A percentile compares a stretch with the other conserved stretches of the same genome.
Conservation (phyloP, 75 land plant species). For the Pinus taeda region DNA sequence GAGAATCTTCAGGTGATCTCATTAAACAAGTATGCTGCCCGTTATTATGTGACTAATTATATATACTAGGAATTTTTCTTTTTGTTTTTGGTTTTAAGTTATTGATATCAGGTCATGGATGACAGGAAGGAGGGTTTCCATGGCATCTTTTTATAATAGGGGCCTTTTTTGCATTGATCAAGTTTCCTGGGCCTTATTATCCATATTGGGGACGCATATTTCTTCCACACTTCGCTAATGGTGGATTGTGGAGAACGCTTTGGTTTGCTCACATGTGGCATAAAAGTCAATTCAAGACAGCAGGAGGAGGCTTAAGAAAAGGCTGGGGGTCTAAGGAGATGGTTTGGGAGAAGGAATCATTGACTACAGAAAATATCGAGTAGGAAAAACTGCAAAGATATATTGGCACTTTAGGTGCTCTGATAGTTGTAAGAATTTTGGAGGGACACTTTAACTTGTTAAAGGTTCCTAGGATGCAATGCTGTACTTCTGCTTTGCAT, state of each 20-base stretch:
- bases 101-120: constrained; percentile 1
- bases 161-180: constrained; percentile 42
- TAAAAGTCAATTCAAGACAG: constrained; percentile 14
- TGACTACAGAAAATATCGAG: neutral
- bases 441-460: neutral
- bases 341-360: neutral
- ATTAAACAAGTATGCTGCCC: neutral
- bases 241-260: constrained; percentile 48
- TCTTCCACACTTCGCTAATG: constrained; percentile 68
- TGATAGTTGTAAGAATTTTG: neutral
- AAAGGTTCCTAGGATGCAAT: neutral
- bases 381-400: neutral
- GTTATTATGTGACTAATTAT: neutral
- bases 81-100: neutral
- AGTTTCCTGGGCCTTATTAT: constrained; percentile 65
- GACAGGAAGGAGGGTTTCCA: constrained; percentile 50
- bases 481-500: neutral
- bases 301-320: neutral
- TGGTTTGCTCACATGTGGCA: constrained; percentile 41
- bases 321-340: neutral
- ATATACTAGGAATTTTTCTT: neutral
- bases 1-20: constrained; percentile 37
- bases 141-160: constrained; percentile 59
- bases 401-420: neutral
- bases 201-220: constrained; percentile 58